phyloP scores from a whole-genome alignment of 2,329 filamentous ascomycete species.

The Cryphonectria parasitica region DNA sequence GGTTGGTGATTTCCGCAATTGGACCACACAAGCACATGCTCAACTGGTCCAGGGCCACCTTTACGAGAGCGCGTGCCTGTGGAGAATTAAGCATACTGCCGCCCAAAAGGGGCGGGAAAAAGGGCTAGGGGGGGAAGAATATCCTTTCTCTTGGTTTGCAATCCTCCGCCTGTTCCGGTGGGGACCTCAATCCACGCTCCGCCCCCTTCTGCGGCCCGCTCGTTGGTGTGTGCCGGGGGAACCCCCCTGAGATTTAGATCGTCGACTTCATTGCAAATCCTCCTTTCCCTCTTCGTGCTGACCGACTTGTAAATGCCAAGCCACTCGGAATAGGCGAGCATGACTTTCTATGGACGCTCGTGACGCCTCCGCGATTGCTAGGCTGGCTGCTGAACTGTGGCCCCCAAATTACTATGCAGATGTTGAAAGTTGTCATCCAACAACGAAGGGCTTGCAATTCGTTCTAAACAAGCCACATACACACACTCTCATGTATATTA shows the following conservation, averaged over 20 bases:
- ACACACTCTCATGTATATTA: not conserved
- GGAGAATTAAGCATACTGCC: slow-evolving; percentile 25
- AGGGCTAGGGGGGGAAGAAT: not conserved
- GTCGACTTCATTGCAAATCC: slow-evolving; percentile 21
- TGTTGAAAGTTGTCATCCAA: too few relatives aligned
- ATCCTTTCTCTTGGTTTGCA: slow-evolving; percentile 1
- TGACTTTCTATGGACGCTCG: not conserved
- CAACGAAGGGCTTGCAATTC: not conserved
- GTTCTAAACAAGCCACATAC: not conserved
- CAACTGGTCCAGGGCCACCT: not conserved
- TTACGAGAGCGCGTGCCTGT: slow-evolving; percentile 4
- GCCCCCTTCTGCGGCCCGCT: not conserved
- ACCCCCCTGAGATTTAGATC: slow-evolving; percentile 26
- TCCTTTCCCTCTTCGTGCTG: slow-evolving; percentile 21
- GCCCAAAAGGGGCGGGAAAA: not conserved
- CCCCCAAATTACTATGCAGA: too few relatives aligned
- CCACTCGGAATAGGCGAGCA: not conserved
- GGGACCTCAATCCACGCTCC: slow-evolving; percentile 1
- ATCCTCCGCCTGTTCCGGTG: not conserved
- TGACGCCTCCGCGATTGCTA: not conserved
- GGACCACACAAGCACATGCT: not conserved
- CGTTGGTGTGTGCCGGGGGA: not conserved
- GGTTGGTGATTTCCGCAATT: slow-evolving; percentile 7
- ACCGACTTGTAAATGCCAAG: not conserved
- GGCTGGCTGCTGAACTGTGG: not conserved